Base-by-base conservation (phyloP, 495 filamentous ascomycete species). In the Pyronema domesticum region DNA sequence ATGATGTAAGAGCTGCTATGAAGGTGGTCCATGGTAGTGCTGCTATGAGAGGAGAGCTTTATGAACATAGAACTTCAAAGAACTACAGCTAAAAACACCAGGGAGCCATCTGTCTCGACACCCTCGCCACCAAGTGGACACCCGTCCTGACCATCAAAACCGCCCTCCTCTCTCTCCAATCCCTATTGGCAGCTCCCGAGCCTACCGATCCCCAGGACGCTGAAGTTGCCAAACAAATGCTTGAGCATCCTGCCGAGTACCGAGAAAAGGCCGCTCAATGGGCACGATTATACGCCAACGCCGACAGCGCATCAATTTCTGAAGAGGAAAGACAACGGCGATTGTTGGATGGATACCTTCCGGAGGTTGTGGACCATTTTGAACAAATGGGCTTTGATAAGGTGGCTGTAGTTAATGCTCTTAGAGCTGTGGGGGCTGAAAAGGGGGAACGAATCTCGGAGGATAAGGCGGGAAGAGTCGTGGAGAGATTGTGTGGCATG, bases 51-150 rank as follows among this genome's bases (percentile, higher is more conserved):
- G n/a, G n/a, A n/a, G n/a, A n/a, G n/a, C n/a, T n/a, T n/a, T n/a
- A n/a, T n/a, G n/a, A n/a, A n/a, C n/a, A n/a, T n/a, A n/a, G n/a
- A n/a, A n/a, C n/a, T n/a, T n/a, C n/a, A 30, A 30, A 30, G 23
- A 30, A 5, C 5, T 30, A 5, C 23, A 30, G 23, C 23, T 30
- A 30, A 30, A 2, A 30, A 23, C 23, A 30, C 5, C 49, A 95
- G 89, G 91, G 91, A 14, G 93, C 91, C 15, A 98, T 98, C 65
- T 98, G 91, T 67, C 82, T 98, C 45, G 91, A 98, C 63, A 98
- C 89, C 0, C 78, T 98, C 14, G 82, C 85, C 10, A 72, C 77
- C 35, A 85, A 83, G 56, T 98, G 91, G 91, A 91, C 87, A 6
- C 91, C 91, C 0, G 87, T 96, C 11, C 76, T 95, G 45, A 98